phyloP scores from a whole-genome alignment of 371 early-diverging fungal genomes.

The Rhizomucor miehei region DNA sequence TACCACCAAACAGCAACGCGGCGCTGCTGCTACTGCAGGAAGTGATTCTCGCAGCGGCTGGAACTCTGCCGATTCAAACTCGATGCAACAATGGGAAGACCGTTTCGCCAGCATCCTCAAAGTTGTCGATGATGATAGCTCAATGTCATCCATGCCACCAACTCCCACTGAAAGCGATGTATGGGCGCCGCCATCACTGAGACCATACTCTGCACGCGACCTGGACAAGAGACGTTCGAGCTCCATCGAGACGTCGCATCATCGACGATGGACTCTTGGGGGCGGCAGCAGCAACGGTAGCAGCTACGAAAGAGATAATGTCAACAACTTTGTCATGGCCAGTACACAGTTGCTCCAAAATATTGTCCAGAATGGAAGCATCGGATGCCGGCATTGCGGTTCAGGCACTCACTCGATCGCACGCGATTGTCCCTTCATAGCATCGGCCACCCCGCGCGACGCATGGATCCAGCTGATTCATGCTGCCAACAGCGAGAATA shows the following conservation, averaged over 20 bases:
- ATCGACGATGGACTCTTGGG: neutral
- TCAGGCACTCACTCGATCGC: conserved; percentile 5
- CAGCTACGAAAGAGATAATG: neutral
- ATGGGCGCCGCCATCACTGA: conserved; percentile 1
- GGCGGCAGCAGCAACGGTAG: conserved; percentile 1
- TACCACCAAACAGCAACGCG: no score
- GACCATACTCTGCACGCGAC: neutral
- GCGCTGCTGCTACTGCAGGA: no score
- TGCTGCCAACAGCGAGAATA: conserved; percentile 2
- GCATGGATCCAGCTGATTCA: conserved; percentile 11
- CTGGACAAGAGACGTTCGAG: neutral
- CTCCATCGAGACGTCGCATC: no score
- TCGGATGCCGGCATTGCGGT: conserved; percentile 19
- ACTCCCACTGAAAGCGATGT: neutral
- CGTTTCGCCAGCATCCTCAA: conserved; percentile 16
- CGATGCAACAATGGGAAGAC: conserved; percentile 11
- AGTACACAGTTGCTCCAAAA: conserved; percentile 14
- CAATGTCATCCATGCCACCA: neutral
- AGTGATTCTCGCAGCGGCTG: neutral
- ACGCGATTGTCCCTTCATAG: conserved; percentile 13
- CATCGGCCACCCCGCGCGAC: neutral
- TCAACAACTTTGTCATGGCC: conserved; percentile 8
- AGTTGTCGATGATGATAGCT: conserved; percentile 13
- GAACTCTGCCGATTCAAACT: neutral
- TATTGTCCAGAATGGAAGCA: conserved; percentile 12